Evolutionary conservation across 306 rosid species (phyloP), one percentile per base, ranked within the genome.

Genomic region (Aeschynomene evenia): DNA sequence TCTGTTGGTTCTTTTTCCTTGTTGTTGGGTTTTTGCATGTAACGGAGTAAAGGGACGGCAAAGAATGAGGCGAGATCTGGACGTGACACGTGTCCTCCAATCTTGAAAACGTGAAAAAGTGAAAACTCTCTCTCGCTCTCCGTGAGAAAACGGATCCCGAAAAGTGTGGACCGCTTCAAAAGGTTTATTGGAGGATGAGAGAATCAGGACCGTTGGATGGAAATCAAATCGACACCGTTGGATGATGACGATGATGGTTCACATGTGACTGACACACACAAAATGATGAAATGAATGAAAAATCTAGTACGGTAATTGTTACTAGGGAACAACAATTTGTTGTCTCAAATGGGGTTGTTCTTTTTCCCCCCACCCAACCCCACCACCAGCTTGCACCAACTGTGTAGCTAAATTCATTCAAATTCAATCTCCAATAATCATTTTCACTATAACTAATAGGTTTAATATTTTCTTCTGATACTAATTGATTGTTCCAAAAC

Each of bases 401-500:
- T 56, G 15, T n/a, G n/a, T n/a, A n/a, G n/a, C n/a, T n/a, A n/a
- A n/a, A n/a, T n/a, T n/a, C n/a, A n/a, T n/a, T n/a, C n/a, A 42
- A 24, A 43, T 4, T 28, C 31, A 45, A 45, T 45, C 51, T 45
- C 7, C 55, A 28, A 28, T 16, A 3, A 9, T 23, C 5, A 33
- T 42, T 40, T 63, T n/a, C 5, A 22, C 14, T n/a, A n/a, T n/a
- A n/a, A n/a, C n/a, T n/a, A n/a, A n/a, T n/a, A n/a, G n/a, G n/a
- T n/a, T n/a, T n/a, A n/a, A n/a, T n/a, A n/a, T n/a, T n/a, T n/a
- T n/a, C n/a, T n/a, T n/a, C n/a, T n/a, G n/a, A 57, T 34, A 21
- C 74, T 75, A 66, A 75, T n/a, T 74, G 37, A 6, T 40, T 3
- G 43, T 66, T 69, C n/a, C 65, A 71, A 37, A 45, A 13, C 50